Conservation (phyloP, 345 rosid species). For the Eucalyptus marginata region DNA sequence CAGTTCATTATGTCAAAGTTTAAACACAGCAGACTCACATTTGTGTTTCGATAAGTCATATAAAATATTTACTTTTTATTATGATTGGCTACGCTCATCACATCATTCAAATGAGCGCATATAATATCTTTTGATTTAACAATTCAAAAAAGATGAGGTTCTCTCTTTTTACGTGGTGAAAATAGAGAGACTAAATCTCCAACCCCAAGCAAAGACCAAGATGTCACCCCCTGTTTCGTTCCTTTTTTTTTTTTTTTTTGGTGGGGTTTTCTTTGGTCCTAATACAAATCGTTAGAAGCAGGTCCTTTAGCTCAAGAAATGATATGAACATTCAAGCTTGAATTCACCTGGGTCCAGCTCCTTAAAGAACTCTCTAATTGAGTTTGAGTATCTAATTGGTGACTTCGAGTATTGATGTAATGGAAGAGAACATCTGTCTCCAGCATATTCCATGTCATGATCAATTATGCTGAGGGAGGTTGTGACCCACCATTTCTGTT, state of each 20-base stretch:
- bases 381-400: background rate
- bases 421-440: background rate
- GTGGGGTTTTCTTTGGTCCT: background rate
- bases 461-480: background rate
- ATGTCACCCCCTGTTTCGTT: fast-evolving
- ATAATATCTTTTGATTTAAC: fast-evolving
- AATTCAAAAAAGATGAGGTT: background rate
- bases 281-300: background rate
- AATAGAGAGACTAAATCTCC: background rate
- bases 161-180: background rate
- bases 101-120: background rate
- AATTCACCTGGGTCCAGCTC: background rate
- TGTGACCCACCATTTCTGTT: background rate
- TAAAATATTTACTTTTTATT: background rate
- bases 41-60: background rate
- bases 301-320: background rate
- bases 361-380: background rate
- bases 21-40: background rate
- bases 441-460: background rate
- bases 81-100: background rate
- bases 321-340: background rate
- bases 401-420: background rate
- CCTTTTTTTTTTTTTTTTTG: no score
- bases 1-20: background rate
- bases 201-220: background rate